These are phyloP conservation scores for Polymyxa betae DNA, from an alignment of 208 protist species.

Conservation along the genomic window DNA sequence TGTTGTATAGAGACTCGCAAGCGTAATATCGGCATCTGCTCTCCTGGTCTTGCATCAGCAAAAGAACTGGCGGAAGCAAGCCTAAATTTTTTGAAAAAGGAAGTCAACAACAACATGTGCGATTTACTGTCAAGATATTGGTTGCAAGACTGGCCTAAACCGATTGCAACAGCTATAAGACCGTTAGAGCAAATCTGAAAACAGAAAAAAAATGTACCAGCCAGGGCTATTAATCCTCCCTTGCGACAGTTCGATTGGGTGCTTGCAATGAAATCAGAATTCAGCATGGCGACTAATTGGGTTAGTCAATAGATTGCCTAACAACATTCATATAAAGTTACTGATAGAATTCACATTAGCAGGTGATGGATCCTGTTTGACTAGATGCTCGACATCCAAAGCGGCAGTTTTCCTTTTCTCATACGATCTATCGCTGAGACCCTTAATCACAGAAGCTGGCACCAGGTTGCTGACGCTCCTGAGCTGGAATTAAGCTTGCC, in stretches of 20 bases:
- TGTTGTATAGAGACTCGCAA: slow-evolving; percentile 86
- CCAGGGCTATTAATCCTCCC: slow-evolving; percentile 80
- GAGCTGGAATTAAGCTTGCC: no score
- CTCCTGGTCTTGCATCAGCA: slow-evolving; percentile 76
- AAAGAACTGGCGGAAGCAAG: slow-evolving; percentile 77
- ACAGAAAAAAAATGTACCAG: slow-evolving; percentile 72
- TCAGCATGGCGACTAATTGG: not conserved
- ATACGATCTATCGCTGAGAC: slow-evolving; percentile 39
- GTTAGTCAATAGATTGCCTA: not conserved
- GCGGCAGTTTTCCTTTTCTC: slow-evolving; percentile 40
- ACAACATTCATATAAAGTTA: not conserved
- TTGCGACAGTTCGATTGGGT: slow-evolving; percentile 76
- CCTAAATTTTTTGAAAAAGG: not conserved
- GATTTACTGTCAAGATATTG: slow-evolving; percentile 65
- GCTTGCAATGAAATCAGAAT: slow-evolving; percentile 24
- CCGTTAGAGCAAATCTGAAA: not conserved
- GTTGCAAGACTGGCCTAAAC: slow-evolving; percentile 59
- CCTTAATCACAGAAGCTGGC: not conserved
- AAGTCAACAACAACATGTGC: not conserved
- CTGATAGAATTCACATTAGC: not conserved
- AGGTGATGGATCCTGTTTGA: not conserved
- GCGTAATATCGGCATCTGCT: slow-evolving; percentile 82
- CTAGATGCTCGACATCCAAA: not conserved
- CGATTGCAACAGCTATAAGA: not conserved
- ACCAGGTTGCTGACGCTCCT: not conserved